Evolutionary conservation across 1,284 basidiomycete genomes (phyloP).

Genomic region (Neonothopanus nambi): DNA sequence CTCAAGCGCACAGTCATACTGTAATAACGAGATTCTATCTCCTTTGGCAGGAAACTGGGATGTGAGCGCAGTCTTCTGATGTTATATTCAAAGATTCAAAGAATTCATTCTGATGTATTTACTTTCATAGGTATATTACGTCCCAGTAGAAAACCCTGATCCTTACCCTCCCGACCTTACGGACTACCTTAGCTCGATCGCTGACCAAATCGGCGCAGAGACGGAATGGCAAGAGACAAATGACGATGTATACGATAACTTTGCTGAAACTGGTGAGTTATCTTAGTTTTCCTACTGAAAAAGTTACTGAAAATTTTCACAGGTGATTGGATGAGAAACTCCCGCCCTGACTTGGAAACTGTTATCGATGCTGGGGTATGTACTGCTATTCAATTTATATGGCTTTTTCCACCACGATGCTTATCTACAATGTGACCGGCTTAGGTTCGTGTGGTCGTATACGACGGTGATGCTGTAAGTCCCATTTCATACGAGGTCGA

Average conservation of each 20-base stretch:
- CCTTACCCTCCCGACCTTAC: slow-evolving; percentile 55
- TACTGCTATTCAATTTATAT: not conserved
- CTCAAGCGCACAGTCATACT: slow-evolving; percentile 53
- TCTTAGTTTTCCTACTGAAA: not conserved
- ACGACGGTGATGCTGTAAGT: slow-evolving; percentile 56
- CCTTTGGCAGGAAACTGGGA: slow-evolving; percentile 49
- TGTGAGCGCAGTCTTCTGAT: slow-evolving; percentile 23
- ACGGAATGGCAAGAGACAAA: slow-evolving; percentile 47
- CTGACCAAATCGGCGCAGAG: slow-evolving; percentile 50
- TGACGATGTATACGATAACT: slow-evolving; percentile 51
- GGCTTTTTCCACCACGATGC: not conserved
- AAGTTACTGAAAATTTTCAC: not conserved
- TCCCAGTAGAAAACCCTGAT: slow-evolving; percentile 48
- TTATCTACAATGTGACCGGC: not conserved
- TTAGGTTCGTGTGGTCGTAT: slow-evolving; percentile 48
- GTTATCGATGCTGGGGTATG: slow-evolving; percentile 62
- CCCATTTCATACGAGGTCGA: not conserved
- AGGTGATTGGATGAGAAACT: slow-evolving; percentile 69
- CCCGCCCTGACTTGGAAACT: slow-evolving; percentile 51
- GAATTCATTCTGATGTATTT: not conserved
- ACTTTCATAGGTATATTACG: slow-evolving; percentile 48
- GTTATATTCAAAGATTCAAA: not conserved
- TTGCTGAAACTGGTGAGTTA: slow-evolving; percentile 44
- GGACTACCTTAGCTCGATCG: slow-evolving; percentile 39
- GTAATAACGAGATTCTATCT: slow-evolving; percentile 53